Base-by-base conservation (phyloP, 306 rosid genomes). In the Cicer chorassanicum region DNA sequence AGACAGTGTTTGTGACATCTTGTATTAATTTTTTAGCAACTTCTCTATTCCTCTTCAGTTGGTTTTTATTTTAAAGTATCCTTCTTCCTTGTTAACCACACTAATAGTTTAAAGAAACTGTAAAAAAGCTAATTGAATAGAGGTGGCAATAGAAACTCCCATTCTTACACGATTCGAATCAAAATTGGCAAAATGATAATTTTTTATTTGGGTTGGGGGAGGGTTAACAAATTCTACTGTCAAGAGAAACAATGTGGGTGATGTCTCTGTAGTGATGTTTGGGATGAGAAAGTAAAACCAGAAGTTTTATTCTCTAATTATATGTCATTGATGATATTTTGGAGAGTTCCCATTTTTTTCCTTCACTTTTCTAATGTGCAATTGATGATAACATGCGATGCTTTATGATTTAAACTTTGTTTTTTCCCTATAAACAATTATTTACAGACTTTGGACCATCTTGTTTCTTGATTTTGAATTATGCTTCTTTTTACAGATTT, bases 401-500 rank as follows among this genome's bases (percentile, higher is more conserved):
- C 44, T 59, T 43, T 74, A 41, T 78, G 51, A 56, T 78, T 69
- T 62, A 40, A 72, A 72, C 65, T 12, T 45, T 76, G 68, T 53
- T 29, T 38, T 24, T 34, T 44, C 38, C 9, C 19, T 53, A 39
- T 19, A 15, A 67, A 63, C 13, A 3, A 8, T 53, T 36, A 6
- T 8, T 42, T 64, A 11, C 15, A 76, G 43, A 65, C 51, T 73
- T 45, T 50, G 65, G 59, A 62, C 45, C 49, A 74, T 54, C n/a
- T 49, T 14, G 67, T 82, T 60, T 61, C 70, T 74, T 56, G 76
- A 66, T 61, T 49, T 62, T 68, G 9, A 21, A 46, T 24, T 7
- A 49, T 44, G 41, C 73, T 29, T 78, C 18, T 56, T 79, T 82
- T 78, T 82, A 63, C 90, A 89, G 96, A 84, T 92, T 89, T 84